phyloP scores from a whole-genome alignment of 2,329 filamentous ascomycete species.

The Teratosphaeria destructans region DNA sequence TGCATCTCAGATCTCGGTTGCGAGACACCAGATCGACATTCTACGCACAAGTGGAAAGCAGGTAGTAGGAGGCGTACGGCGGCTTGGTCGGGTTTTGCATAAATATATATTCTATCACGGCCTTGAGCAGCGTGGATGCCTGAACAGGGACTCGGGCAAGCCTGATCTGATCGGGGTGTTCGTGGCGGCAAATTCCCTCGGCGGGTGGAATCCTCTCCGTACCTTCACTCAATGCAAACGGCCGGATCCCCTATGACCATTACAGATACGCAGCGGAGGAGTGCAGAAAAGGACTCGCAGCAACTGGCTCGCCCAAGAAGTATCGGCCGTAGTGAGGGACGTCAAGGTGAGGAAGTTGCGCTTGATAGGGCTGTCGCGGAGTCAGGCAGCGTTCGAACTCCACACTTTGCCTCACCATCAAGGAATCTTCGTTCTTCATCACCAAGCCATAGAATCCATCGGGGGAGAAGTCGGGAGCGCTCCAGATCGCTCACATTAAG shows the following conservation, averaged over 20 bases:
- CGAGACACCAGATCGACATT: neutral
- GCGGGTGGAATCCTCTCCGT: slow-evolving; percentile 1
- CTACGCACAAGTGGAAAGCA: neutral
- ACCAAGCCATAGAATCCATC: slow-evolving; percentile 2
- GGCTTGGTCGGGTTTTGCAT: neutral
- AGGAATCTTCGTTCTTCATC: slow-evolving; percentile 1
- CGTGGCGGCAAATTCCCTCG: neutral
- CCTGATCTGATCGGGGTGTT: neutral
- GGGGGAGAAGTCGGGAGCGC: slow-evolving; percentile 1
- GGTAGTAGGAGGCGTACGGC: neutral
- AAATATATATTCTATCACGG: neutral
- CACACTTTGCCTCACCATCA: slow-evolving; percentile 6
- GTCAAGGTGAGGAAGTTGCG: neutral
- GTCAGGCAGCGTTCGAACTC: slow-evolving; percentile 7
- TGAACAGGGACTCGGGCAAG: neutral
- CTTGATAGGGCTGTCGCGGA: slow-evolving; percentile 6
- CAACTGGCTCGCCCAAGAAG: slow-evolving; percentile 3
- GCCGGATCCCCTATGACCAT: slow-evolving; percentile 8
- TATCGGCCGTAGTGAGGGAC: slow-evolving; percentile 1
- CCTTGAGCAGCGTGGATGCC: neutral
- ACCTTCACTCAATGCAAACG: slow-evolving; percentile 10
- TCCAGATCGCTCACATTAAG: slow-evolving; percentile 1
- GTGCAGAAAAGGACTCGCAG: slow-evolving; percentile 2
- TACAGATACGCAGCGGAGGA: slow-evolving; percentile 3
- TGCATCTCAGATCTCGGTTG: neutral